phyloP scores from a whole-genome alignment of 352 stramenopile species.

The Phytopythium helicoides region DNA sequence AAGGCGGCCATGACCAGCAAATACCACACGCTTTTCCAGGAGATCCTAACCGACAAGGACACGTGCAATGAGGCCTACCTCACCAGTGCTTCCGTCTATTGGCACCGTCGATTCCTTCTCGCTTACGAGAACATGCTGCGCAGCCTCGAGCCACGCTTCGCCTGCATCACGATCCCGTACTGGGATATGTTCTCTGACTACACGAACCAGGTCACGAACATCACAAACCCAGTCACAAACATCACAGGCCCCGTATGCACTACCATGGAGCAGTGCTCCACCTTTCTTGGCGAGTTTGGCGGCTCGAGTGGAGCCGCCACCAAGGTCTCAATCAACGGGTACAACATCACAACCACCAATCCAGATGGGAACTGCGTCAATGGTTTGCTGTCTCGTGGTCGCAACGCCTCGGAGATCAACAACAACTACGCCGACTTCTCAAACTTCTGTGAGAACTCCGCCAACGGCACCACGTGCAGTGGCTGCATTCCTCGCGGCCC shows the following conservation, averaged over 20 bases:
- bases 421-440: conserved; percentile 26
- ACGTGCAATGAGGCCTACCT: conserved; percentile 40
- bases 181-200: conserved; percentile 79
- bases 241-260: conserved; percentile 27
- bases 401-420: conserved; percentile 2
- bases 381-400: conserved; percentile 12
- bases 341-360: conserved; percentile 2
- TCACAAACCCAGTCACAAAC: no score
- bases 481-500: conserved; percentile 52
- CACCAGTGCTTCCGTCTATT: conserved; percentile 60
- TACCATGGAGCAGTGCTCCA: conserved; percentile 52
- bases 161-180: conserved; percentile 73
- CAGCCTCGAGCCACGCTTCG: conserved; percentile 50
- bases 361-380: conserved; percentile 27
- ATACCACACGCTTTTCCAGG: conserved; percentile 53
- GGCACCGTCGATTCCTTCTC: conserved; percentile 67
- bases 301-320: conserved; percentile 29
- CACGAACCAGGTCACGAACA: conserved; percentile 40
- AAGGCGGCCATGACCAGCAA: conserved; percentile 43
- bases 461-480: conserved; percentile 29
- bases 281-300: conserved; percentile 62
- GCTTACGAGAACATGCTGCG: conserved; percentile 80
- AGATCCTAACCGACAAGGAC: conserved; percentile 42
- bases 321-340: conserved; percentile 18
- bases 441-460: conserved; percentile 56